Evolutionary conservation across 2,329 filamentous ascomycete species (phyloP), one percentile per base, ranked within the genome.

Genomic region (Exophiala viscosa): DNA sequence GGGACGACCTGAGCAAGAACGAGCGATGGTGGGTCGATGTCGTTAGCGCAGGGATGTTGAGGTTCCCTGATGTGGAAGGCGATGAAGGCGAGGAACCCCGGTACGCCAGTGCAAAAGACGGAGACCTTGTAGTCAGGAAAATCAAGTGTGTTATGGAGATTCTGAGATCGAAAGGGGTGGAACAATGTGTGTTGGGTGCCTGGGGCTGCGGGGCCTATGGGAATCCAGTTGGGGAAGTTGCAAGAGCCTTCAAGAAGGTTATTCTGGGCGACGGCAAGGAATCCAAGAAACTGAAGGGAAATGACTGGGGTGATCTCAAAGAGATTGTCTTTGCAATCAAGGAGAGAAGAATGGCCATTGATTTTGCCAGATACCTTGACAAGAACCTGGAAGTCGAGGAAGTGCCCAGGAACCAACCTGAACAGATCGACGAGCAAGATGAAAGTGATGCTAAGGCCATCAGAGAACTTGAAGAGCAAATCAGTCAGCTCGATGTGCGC

Each of bases 191-290:
- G 9, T 41, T 58, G 5, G 52, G 52, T 7, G 55, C 55, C 2
- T 52, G 49, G 39, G 55, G 55, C 3, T 58, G 55, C 36, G 55
- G 55, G 18, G 55, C 52, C 3, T 58, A 48, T 20, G 31, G 46
- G 1, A 58, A 58, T 42, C 55, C 55, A 3, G 42, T 54, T n/a
- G 18, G 32, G 2, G 45, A 54, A 35, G 44, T 55, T 23, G 55
- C 55, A 10, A 20, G 20, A 9, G 36, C 40, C 7, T 55, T 49
- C 47, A 48, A 38, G 15, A 47, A 42, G 18, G 50, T 53, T 1
- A 41, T 53, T 2, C 31, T 49, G 13, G 18, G 33, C 7, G 40
- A 15, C 17, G 14, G 23, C 13, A 18, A 23, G 15, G 35, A 33
- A 13, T 15, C 20, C n/a, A 40, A 18, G n/a, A 32, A 2, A 5